Evolutionary conservation across 371 early-diverging fungal species (phyloP).

Genomic region (Blastocladiella emersonii): DNA sequence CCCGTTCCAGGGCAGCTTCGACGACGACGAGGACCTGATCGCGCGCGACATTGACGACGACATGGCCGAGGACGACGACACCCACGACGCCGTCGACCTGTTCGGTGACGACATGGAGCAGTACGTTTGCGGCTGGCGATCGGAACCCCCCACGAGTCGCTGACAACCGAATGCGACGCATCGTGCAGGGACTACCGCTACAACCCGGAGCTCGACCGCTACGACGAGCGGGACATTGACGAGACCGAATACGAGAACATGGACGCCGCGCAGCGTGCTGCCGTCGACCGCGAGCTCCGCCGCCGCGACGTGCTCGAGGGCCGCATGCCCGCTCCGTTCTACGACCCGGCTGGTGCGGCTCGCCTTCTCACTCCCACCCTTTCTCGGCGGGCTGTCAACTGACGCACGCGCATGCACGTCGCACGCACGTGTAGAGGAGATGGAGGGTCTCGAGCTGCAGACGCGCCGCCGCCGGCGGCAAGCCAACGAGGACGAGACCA

Average conservation of each 20-base stretch:
- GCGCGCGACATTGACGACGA: neutral
- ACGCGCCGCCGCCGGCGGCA: conserved; percentile 46
- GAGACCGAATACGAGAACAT: conserved; percentile 56
- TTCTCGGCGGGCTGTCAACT: too few relatives aligned
- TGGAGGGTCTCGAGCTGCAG: conserved; percentile 33
- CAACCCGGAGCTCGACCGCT: conserved; percentile 58
- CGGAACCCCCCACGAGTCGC: too few relatives aligned
- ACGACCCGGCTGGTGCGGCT: conserved; percentile 21
- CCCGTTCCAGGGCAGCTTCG: neutral
- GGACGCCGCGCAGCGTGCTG: conserved; percentile 53
- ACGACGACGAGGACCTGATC: conserved; percentile 3
- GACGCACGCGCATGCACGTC: too few relatives aligned
- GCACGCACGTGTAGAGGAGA: conserved; percentile 25
- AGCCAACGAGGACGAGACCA: conserved; percentile 33
- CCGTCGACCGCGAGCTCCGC: conserved; percentile 62
- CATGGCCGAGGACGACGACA: conserved; percentile 37
- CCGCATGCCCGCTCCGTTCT: conserved; percentile 69
- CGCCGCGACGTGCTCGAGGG: conserved; percentile 69
- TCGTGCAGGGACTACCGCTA: conserved; percentile 51
- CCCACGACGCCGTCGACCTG: conserved; percentile 71
- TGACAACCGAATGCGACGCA: conserved; percentile 17
- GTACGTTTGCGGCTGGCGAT: conserved; percentile 3
- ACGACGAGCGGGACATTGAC: conserved; percentile 62
- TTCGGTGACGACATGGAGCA: conserved; percentile 62
- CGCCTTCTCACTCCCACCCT: neutral